Base-by-base conservation (phyloP, 140 eudicot species). In the Cichorium intybus region DNA sequence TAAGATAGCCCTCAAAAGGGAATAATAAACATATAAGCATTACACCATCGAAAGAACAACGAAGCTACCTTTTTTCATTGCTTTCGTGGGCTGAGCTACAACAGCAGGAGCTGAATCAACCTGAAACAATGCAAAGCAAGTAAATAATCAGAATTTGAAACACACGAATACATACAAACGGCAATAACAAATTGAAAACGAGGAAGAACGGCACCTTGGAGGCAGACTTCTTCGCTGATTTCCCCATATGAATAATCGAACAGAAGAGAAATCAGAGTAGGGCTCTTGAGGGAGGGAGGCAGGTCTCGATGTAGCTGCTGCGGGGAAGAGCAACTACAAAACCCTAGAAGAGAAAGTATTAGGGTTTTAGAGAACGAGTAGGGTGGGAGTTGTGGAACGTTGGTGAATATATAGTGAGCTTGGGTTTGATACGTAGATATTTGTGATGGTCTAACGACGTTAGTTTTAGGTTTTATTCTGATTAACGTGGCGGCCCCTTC, bases 201-300 rank as follows among this genome's bases (percentile, higher is more conserved):
- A 24, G 10, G 24, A 34, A 8, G 47, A 39, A 34, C 5, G 53
- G 43, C 56, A 88, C 96, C 78, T 85, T 88, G 77, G 85, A 5
- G 60, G 79, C 74, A 21, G 90, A 81, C 66, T 87, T 87, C 89
- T 87, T 87, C 67, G 82, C 18, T n/a, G 95, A 82, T 75, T 82
- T 82, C 43, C 79, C 87, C 89, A 86, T 77, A 15, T 60, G 68
- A 60, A 60, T 9, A 66, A 60, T 37, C 33, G 23, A 21, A 51
- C 12, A 37, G 37, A 62, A 21, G 33, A 6, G 3, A 2, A 37
- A 12, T 17, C 0, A 48, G 46, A 63, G 6, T 64, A 71, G 77
- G 70, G 74, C 41, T 70, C 7, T 24, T 37, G 41, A 54, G 22
- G 4, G 10, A 10, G 10, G 45, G 54, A 37, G 58, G 71, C 18